Percentiles rank a stretch among this genome's conserved stretches.
Evolutionary conservation across 306 rosid genomes (phyloP).

Genomic region (Sphenostylis stenocarpa): DNA sequence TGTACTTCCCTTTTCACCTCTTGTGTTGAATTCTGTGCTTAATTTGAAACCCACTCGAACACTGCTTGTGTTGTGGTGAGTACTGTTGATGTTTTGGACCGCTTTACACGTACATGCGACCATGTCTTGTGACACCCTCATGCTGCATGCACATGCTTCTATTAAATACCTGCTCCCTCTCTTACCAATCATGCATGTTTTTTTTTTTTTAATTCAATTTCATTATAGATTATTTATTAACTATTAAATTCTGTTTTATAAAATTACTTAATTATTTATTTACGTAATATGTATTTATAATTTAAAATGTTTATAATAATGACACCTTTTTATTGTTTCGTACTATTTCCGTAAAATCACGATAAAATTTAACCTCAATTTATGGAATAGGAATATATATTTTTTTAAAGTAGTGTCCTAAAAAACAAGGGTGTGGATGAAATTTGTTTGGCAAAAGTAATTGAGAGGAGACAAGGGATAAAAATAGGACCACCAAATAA

Average conservation of each 20-base stretch:
- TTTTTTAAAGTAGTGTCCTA: too few relatives aligned
- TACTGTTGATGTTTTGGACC: not conserved
- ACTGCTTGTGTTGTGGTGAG: not conserved
- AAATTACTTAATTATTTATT: too few relatives aligned
- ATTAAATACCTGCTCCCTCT: not conserved
- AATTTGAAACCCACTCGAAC: not conserved
- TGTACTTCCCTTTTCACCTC: not conserved
- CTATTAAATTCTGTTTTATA: too few relatives aligned
- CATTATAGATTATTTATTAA: too few relatives aligned
- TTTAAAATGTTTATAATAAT: too few relatives aligned
- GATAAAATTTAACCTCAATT: too few relatives aligned
- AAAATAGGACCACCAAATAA: not conserved
- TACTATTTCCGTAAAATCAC: too few relatives aligned
- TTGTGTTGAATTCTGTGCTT: not conserved
- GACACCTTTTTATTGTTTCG: too few relatives aligned
- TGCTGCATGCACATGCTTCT: not conserved
- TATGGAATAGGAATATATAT: too few relatives aligned
- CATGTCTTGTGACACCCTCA: not conserved
- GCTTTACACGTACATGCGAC: not conserved
- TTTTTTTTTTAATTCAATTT: not conserved
- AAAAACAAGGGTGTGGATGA: slow-evolving; percentile 3
- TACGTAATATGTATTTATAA: too few relatives aligned
- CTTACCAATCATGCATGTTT: not conserved
- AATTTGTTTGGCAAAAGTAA: not conserved
- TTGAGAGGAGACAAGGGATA: not conserved